A percentile compares a stretch with the other conserved stretches of the same genome.
phyloP scores from a whole-genome alignment of 371 early-diverging fungal species.

The Mucor sp. region DNA sequence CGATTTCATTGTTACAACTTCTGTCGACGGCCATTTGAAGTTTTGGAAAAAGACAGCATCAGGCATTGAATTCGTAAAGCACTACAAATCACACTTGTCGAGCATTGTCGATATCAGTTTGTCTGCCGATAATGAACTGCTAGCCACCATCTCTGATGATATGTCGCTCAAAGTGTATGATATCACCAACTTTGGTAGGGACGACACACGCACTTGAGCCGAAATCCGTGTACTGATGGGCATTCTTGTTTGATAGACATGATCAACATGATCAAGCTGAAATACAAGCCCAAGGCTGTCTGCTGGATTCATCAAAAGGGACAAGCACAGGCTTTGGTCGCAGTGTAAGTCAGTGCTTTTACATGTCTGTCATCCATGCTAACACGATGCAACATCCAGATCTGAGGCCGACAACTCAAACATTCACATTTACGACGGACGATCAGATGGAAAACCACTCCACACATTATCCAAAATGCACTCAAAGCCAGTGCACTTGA shows the following conservation, averaged over 20 bases:
- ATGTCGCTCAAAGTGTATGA: slow-evolving; percentile 92
- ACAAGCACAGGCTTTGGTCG: slow-evolving; percentile 79
- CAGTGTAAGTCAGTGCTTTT: slow-evolving; percentile 58
- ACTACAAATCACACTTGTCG: slow-evolving; percentile 86
- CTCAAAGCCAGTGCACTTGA: slow-evolving; percentile 73
- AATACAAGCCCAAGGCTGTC: slow-evolving; percentile 73
- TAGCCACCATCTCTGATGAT: slow-evolving; percentile 87
- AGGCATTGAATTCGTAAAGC: slow-evolving; percentile 97
- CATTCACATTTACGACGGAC: slow-evolving; percentile 86
- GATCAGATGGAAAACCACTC: slow-evolving; percentile 66
- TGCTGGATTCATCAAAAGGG: slow-evolving; percentile 90
- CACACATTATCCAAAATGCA: slow-evolving; percentile 72
- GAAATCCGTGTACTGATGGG: background rate
- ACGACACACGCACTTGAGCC: background rate
- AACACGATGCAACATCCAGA: slow-evolving; percentile 31
- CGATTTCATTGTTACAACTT: slow-evolving; percentile 93
- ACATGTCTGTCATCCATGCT: background rate
- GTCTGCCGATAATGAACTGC: slow-evolving; percentile 77
- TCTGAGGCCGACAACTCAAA: slow-evolving; percentile 72
- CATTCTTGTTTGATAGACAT: slow-evolving; percentile 65
- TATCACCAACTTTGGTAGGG: slow-evolving; percentile 88
- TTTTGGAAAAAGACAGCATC: slow-evolving; percentile 96
- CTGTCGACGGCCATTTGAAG: slow-evolving; percentile 95
- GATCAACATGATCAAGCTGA: slow-evolving; percentile 91
- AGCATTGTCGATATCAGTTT: slow-evolving; percentile 60